Conservation (phyloP, 2,329 filamentous ascomycete species). For the Fusarium nelsonii region DNA sequence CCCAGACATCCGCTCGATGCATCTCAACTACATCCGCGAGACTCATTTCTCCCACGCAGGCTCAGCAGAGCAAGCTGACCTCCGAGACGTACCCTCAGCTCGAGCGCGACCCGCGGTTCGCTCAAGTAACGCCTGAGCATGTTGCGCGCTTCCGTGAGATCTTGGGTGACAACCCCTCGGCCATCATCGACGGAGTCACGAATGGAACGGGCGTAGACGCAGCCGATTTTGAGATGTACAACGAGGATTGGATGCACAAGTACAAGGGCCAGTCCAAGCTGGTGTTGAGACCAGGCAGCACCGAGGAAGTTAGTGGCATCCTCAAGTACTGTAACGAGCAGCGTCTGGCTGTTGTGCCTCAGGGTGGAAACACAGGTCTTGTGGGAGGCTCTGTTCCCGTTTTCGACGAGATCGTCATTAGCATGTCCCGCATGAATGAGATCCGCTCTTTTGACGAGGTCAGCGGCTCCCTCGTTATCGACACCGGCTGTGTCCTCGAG, state of each 20-base stretch:
- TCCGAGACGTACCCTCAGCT: slow-evolving; percentile 87
- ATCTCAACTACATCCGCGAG: slow-evolving; percentile 50
- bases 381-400: slow-evolving; percentile 96
- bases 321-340: slow-evolving; percentile 96
- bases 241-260: slow-evolving; percentile 99
- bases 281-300: slow-evolving; percentile 86
- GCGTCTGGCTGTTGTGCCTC: slow-evolving; percentile 91
- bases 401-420: slow-evolving; percentile 98
- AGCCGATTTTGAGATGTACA: slow-evolving; percentile 93
- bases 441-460: slow-evolving; percentile 94
- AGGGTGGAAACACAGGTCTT: slow-evolving; percentile 96
- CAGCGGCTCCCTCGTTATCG: slow-evolving; percentile 88
- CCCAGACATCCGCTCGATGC: slow-evolving; percentile 37
- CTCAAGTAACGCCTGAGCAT: slow-evolving; percentile 79
- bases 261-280: slow-evolving; percentile 91
- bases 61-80: slow-evolving; percentile 72
- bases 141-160: slow-evolving; percentile 84
- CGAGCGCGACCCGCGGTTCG: slow-evolving; percentile 82
- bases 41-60: slow-evolving; percentile 44
- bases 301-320: slow-evolving; percentile 90
- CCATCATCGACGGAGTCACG: slow-evolving; percentile 86
- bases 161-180: slow-evolving; percentile 78
- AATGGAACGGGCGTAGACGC: slow-evolving; percentile 68
- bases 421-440: slow-evolving; percentile 87
- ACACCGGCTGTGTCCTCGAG: slow-evolving; percentile 93